Percentiles rank a stretch among this genome's conserved stretches.
These are phyloP conservation scores for Myxozyma mucilagina DNA, from an alignment of 805 yeast species.

Conservation along the genomic window DNA sequence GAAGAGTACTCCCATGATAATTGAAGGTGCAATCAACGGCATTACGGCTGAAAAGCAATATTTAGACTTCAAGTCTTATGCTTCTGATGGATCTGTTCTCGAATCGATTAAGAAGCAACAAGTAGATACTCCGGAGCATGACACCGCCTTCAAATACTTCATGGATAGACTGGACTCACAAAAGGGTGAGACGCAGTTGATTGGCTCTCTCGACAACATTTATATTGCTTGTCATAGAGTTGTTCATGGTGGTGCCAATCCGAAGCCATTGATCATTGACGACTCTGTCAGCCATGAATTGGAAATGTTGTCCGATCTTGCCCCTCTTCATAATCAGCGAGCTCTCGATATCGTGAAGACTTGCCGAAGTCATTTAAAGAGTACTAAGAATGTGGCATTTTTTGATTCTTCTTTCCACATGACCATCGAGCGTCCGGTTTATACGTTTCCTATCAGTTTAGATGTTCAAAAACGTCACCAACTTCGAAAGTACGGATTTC, in stretches of 20 bases:
- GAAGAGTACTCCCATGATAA: conserved; percentile 15
- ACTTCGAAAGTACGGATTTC: conserved; percentile 31
- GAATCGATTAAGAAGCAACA: conserved; percentile 43
- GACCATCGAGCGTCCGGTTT: conserved; percentile 25
- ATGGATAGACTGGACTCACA: conserved; percentile 21
- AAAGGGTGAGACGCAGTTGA: conserved; percentile 4
- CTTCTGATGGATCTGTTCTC: conserved; percentile 47
- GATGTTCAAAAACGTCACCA: conserved; percentile 22
- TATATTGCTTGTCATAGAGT: conserved; percentile 27
- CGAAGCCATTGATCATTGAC: conserved; percentile 27
- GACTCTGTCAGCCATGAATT: conserved; percentile 25
- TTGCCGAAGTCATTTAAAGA: conserved; percentile 13
- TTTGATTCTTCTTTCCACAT: conserved; percentile 32
- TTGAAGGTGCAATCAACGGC: conserved; percentile 24
- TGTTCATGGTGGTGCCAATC: conserved; percentile 30
- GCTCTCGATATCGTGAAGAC: conserved; percentile 32
- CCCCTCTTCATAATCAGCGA: conserved; percentile 32
- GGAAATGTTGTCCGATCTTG: conserved; percentile 31
- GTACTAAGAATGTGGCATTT: conserved; percentile 27
- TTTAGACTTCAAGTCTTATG: conserved; percentile 25
- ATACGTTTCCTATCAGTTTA: conserved; percentile 29
- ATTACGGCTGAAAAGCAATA: conserved; percentile 23
- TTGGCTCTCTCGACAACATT: conserved; percentile 18
- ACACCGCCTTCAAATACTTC: conserved; percentile 28
- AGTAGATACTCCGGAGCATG: conserved; percentile 27